Evolutionary conservation across 352 stramenopile genomes (phyloP).

Genomic region (Pythium myriotylum): DNA sequence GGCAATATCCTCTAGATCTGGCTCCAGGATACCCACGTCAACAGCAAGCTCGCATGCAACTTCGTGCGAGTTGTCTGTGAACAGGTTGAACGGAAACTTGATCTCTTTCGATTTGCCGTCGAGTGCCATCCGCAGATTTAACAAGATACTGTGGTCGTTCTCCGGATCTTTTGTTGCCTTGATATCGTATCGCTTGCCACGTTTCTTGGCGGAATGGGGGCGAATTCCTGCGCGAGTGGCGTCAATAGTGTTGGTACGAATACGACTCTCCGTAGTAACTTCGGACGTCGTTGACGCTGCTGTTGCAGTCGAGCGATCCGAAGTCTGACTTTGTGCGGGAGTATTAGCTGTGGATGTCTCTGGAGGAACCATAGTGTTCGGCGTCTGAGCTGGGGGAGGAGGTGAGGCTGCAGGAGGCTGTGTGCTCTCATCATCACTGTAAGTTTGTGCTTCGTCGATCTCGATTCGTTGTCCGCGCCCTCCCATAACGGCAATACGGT

Average conservation of each 20-base stretch:
- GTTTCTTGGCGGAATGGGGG: slow-evolving; percentile 51
- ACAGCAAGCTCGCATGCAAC: slow-evolving; percentile 95
- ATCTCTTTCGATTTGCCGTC: slow-evolving; percentile 95
- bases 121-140: slow-evolving; percentile 91
- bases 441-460: slow-evolving; percentile 56
- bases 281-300: slow-evolving; percentile 2
- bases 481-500: slow-evolving; percentile 91
- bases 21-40: slow-evolving; percentile 92
- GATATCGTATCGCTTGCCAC: slow-evolving; percentile 80
- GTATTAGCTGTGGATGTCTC: not conserved
- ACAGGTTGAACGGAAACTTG: slow-evolving; percentile 96
- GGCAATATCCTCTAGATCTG: slow-evolving; percentile 93
- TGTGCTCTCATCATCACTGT: slow-evolving; percentile 34
- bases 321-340: slow-evolving; percentile 1
- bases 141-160: slow-evolving; percentile 79
- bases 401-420: not conserved
- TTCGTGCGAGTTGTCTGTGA: slow-evolving; percentile 93
- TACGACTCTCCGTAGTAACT: not conserved
- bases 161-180: slow-evolving; percentile 80
- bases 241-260: slow-evolving; percentile 18
- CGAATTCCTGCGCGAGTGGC: slow-evolving; percentile 9
- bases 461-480: slow-evolving; percentile 88
- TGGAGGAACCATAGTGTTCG: not conserved
- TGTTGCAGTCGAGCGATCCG: slow-evolving; percentile 11
- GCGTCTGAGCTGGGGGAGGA: not conserved